Base-by-base conservation (phyloP, 352 stramenopile species). In the Globisporangium splendens region DNA sequence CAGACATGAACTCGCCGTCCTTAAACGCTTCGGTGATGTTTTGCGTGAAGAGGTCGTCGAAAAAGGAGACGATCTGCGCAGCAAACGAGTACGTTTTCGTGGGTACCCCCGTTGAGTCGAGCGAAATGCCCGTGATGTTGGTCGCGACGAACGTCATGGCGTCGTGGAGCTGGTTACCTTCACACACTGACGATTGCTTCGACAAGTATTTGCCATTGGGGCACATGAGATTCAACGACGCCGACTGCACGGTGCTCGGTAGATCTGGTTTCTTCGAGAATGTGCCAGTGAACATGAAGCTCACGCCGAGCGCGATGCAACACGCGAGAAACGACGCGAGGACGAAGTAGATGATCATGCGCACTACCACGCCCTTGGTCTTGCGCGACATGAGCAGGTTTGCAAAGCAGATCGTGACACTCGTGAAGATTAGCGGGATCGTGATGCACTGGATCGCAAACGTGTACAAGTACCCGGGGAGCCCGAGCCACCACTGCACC, bases 371-470 rank as follows among this genome's bases (percentile, higher is more conserved):
- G 7, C 66, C 43, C 0, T 68, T 63, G 3, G 74, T 79, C 46
- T 89, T 87, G 46, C 67, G 59, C 6, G 76, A 81, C 2, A 79
- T 65, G 46, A 86, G 68, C 22, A 89, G 54, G 44, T 89, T 83
- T 11, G 70, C 74, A 22, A 87, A 68, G 57, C 74, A 82, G 42
- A 81, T 82, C 18, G 73, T 83, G 54, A 87, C 70, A 38, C 68
- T 86, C n/a, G 79, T 87, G 67, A 87, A 89, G 47, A 89, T 79
- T n/a, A 89, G 66, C 39, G 76, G 79, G 15, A 89, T 52, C 18
- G 75, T 77, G 52, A 89, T 66, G 53, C 79, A 87, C 56, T 83
- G 72, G 24, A 86, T 58, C 1, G 61, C 54, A 12, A 58, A 56
- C 17, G 77, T 65, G 53, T 74, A 69, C 7, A 86, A 53, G 41